phyloP scores from a whole-genome alignment of 2,329 filamentous ascomycete species.

The Rutstroemia sp. region DNA sequence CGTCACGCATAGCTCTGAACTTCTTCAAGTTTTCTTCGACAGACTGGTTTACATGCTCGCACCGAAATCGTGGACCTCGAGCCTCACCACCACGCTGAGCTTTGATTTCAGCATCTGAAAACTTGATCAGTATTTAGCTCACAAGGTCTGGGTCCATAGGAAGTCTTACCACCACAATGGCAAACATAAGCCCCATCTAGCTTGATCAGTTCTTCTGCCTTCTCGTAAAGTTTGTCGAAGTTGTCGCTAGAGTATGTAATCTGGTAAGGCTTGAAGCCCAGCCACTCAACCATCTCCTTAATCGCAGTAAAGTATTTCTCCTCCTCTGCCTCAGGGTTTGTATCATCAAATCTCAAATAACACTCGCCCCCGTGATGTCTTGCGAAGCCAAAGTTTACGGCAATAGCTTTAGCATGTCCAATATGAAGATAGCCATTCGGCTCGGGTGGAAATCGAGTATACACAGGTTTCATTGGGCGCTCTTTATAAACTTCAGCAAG shows the following conservation, averaged over 20 bases:
- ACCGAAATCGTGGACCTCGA: slow-evolving; percentile 66
- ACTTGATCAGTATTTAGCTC: slow-evolving; percentile 21
- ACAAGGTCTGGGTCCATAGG: not conserved
- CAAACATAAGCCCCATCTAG: slow-evolving; percentile 75
- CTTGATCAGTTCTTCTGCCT: slow-evolving; percentile 77
- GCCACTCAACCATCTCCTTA: slow-evolving; percentile 78
- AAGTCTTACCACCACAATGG: slow-evolving; percentile 57
- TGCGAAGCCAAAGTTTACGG: slow-evolving; percentile 94
- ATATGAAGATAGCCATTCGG: slow-evolving; percentile 93
- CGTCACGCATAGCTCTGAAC: slow-evolving; percentile 85
- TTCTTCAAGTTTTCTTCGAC: slow-evolving; percentile 71
- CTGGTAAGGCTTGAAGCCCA: slow-evolving; percentile 65
- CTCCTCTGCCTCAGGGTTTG: slow-evolving; percentile 89
- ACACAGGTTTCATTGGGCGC: slow-evolving; percentile 51
- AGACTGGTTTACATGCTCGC: slow-evolving; percentile 68
- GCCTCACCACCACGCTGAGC: slow-evolving; percentile 76
- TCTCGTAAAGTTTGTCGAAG: slow-evolving; percentile 75
- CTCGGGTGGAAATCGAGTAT: slow-evolving; percentile 74
- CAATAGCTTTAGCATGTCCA: slow-evolving; percentile 91
- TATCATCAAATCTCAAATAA: slow-evolving; percentile 83
- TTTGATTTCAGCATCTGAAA: slow-evolving; percentile 68
- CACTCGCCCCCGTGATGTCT: slow-evolving; percentile 68
- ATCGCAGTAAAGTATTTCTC: slow-evolving; percentile 88
- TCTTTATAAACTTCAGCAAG: slow-evolving; percentile 65
- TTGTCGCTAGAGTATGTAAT: slow-evolving; percentile 89